These are phyloP conservation scores for Cyamopsis tetragonoloba DNA, from an alignment of 306 rosid species.

Conservation along the genomic window DNA sequence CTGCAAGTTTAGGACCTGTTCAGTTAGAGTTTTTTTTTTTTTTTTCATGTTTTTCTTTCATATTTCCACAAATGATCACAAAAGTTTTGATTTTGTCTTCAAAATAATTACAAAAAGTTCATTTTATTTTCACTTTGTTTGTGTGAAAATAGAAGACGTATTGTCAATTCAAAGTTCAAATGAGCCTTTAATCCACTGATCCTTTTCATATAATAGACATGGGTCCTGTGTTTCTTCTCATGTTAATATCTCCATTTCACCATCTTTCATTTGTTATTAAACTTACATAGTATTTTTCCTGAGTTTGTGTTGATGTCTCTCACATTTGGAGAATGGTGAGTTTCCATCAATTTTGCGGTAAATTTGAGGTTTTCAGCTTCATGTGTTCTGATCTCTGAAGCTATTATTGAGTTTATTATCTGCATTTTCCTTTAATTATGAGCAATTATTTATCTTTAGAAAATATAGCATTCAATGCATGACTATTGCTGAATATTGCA, in stretches of 20 bases:
- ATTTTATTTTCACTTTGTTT: too few relatives aligned
- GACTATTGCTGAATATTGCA: background rate
- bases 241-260: background rate
- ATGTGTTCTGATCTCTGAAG: conserved; percentile 9
- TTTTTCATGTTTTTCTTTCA: too few relatives aligned
- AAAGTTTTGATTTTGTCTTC: too few relatives aligned
- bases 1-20: too few relatives aligned
- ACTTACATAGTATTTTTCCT: background rate
- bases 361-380: background rate
- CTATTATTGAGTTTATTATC: background rate
- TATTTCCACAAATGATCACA: too few relatives aligned
- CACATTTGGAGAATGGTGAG: background rate
- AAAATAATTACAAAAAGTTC: too few relatives aligned
- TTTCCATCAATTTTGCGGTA: background rate
- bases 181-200: background rate
- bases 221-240: conserved; percentile 7
- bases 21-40: too few relatives aligned
- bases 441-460: background rate
- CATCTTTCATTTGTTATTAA: background rate
- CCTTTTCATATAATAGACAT: background rate
- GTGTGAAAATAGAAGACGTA: too few relatives aligned
- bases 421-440: background rate
- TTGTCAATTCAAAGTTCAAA: too few relatives aligned
- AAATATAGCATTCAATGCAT: conserved; percentile 8
- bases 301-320: conserved; percentile 1